A percentile compares a stretch with the other conserved stretches of the same genome.
Conservation (phyloP, 2,329 filamentous ascomycete species). For the Fusarium nanum region DNA sequence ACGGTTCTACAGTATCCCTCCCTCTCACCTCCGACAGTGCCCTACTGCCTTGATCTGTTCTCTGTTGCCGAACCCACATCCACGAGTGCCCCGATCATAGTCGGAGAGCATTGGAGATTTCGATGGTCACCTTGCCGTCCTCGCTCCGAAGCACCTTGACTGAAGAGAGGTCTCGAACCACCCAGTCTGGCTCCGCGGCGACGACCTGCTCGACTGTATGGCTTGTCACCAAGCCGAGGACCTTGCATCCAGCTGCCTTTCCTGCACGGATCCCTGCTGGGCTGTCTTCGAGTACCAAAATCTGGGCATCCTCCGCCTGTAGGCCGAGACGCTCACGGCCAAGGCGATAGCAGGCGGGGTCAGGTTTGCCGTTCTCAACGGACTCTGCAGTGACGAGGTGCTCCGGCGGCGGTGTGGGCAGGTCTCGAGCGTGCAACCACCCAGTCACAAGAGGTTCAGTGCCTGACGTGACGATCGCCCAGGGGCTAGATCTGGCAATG, state of each 20-base stretch:
- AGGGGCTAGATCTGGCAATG: constrained; percentile 71
- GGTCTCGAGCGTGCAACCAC: constrained; percentile 75
- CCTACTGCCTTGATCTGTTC: constrained; percentile 8
- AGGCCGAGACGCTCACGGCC: constrained; percentile 72
- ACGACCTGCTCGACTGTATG: constrained; percentile 79
- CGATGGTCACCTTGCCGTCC: constrained; percentile 71
- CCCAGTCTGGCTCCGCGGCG: constrained; percentile 86
- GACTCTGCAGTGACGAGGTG: constrained; percentile 81
- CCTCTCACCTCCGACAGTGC: constrained; percentile 5
- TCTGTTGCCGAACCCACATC: constrained; percentile 14
- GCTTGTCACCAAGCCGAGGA: constrained; percentile 86
- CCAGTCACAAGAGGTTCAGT: constrained; percentile 75
- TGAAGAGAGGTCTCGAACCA: constrained; percentile 82
- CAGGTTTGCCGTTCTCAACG: constrained; percentile 79
- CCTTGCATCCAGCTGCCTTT: constrained; percentile 86
- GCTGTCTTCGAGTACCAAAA: constrained; percentile 89
- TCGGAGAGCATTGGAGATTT: constrained; percentile 72
- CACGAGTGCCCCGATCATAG: constrained; percentile 31
- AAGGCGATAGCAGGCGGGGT: constrained; percentile 78
- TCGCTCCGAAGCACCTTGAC: constrained; percentile 71
- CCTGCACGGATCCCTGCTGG: constrained; percentile 86
- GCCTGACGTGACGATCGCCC: constrained; percentile 89
- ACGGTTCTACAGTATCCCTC: neutral
- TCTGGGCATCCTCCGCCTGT: constrained; percentile 57
- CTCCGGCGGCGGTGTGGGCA: constrained; percentile 67